Conservation (phyloP, 177 flowering plant species). For the Vitis hybrid region DNA sequence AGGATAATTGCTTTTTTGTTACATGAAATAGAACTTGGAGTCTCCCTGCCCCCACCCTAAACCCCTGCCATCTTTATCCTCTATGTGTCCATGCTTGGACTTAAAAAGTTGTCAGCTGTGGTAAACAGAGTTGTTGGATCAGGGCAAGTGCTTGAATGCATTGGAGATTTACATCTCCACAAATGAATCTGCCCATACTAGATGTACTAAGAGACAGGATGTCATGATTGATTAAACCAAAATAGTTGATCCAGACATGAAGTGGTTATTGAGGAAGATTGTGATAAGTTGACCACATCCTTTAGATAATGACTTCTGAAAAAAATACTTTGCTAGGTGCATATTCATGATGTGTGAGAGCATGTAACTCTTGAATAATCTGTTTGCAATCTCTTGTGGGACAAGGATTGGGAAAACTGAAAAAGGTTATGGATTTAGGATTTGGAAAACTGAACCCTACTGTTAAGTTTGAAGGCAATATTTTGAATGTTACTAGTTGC, state of each 20-base stretch:
- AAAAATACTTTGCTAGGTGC: not conserved
- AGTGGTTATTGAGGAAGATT: not conserved
- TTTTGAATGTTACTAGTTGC: too few species aligned
- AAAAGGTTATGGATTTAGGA: too few species aligned
- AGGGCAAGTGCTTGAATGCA: slow-evolving; percentile 1
- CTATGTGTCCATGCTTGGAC: not conserved
- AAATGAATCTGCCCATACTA: not conserved
- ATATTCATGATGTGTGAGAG: too few species aligned
- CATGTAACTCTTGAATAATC: too few species aligned
- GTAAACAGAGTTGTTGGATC: not conserved
- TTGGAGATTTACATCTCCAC: not conserved
- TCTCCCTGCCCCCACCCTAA: too few species aligned
- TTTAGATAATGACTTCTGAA: not conserved
- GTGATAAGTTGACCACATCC: not conserved
- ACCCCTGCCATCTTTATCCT: not conserved
- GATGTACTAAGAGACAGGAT: not conserved
- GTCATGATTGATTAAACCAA: not conserved
- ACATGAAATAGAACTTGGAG: too few species aligned
- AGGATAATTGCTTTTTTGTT: too few species aligned
- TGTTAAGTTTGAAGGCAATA: too few species aligned
- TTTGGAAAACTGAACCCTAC: too few species aligned
- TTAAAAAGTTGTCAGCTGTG: not conserved
- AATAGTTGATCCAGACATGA: not conserved
- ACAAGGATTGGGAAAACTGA: too few species aligned
- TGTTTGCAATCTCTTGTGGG: too few species aligned